Evolutionary conservation across 2,329 filamentous ascomycete species (phyloP), one percentile per base, ranked within the genome.

Genomic region (Arthrinium phaeospermum): DNA sequence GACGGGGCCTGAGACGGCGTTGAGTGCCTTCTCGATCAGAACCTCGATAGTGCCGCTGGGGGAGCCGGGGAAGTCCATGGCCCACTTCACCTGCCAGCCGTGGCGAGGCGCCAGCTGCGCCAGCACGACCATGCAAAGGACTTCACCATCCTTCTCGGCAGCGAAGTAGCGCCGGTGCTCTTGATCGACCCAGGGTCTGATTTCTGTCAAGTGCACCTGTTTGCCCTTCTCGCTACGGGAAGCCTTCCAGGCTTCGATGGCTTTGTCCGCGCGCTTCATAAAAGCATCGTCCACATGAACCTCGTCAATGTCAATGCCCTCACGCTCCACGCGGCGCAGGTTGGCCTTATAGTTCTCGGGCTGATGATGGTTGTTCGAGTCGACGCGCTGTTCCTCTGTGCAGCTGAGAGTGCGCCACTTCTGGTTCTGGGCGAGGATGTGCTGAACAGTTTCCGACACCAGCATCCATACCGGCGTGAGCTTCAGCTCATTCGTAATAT

Each of bases 31-130:
- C 0, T 85, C 83, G 69, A 97, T 93, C 53, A 96, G 89, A 53
- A 92, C 89, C 84, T 98, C 95, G 75, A 98, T 98, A 46, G 93
- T 92, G 67, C 95, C 95, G 64, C 91, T 94, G n/a, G 95, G 93
- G 0, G 95, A 90, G 37, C 90, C 91, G 0, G 95, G 95, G 87
- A 98, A 98, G 82, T 98, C 94, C 71, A 98, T 90, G n/a, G 93
- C 93, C 86, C 96, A 98, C 85, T 98, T 98, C 80, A 98, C 92
- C 85, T 98, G 95, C 91, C 94, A 97, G 71, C 95, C 95, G 80
- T 97, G 90, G 47, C 90, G 86, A 1, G 94, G 94, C 4, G 93
- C 90, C 41, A 98, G 90, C 81, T 94, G 93, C 70, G 93, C 93
- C 77, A 98, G 86, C 12, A 96, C 91, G n/a, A 96, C 92, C 72